Conservation (phyloP, 2,329 filamentous ascomycete species). For the Aspergillus aculeatus region DNA sequence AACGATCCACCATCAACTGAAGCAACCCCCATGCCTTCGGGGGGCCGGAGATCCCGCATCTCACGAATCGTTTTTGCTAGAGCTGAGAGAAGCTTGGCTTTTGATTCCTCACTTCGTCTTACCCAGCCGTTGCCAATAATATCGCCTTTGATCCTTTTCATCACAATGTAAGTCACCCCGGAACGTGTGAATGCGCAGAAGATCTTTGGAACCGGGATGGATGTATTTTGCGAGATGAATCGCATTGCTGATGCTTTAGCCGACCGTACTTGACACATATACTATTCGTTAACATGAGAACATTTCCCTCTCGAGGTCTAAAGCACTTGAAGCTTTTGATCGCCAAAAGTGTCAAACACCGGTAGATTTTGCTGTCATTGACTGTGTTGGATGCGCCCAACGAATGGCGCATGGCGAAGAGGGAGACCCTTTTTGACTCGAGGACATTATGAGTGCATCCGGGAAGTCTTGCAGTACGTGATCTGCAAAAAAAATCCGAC, state of each 20-base stretch:
- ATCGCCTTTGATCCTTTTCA: constrained; percentile 42
- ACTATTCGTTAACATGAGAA: constrained; percentile 29
- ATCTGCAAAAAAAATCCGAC: too few relatives aligned
- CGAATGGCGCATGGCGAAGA: too few relatives aligned
- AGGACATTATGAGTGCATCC: too few relatives aligned
- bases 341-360: constrained; percentile 22
- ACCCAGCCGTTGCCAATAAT: constrained; percentile 35
- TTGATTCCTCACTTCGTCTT: constrained; percentile 30
- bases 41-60: constrained; percentile 31
- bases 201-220: constrained; percentile 41
- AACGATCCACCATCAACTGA: constrained; percentile 35
- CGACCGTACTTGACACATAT: constrained; percentile 37
- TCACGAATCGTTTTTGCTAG: constrained; percentile 29
- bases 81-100: constrained; percentile 37
- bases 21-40: constrained; percentile 25
- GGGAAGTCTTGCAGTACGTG: too few relatives aligned
- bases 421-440: too few relatives aligned
- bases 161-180: constrained; percentile 39
- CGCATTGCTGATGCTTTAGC: constrained; percentile 37
- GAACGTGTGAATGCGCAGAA: constrained; percentile 36
- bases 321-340: constrained; percentile 22
- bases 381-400: too few relatives aligned
- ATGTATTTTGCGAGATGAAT: constrained; percentile 39
- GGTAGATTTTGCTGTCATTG: constrained; percentile 1
- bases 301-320: constrained; percentile 23